phyloP scores from a whole-genome alignment of 371 early-diverging fungal genomes.

The Mortierella polycephala region DNA sequence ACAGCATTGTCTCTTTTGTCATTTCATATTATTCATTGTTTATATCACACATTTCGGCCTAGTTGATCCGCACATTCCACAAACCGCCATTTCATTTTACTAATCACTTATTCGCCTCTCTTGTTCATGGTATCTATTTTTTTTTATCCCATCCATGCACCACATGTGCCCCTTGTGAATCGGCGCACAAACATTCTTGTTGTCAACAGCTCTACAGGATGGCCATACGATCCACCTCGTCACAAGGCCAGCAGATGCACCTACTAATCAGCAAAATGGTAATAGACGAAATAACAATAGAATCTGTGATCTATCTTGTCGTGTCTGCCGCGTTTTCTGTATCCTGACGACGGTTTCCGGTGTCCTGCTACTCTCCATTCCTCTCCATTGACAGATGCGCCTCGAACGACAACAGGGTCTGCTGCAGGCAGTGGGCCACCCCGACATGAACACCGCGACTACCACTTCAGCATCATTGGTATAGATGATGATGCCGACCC shows the following conservation, averaged over 20 bases:
- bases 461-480: slow-evolving; percentile 36
- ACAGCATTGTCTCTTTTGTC: slow-evolving; percentile 1
- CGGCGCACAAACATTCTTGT: not conserved
- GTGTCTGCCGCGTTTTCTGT: not conserved
- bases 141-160: not conserved
- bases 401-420: slow-evolving; percentile 11
- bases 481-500: slow-evolving; percentile 28
- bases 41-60: slow-evolving; percentile 18
- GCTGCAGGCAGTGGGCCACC: slow-evolving; percentile 17
- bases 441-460: slow-evolving; percentile 24
- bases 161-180: slow-evolving; percentile 12
- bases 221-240: slow-evolving; percentile 72
- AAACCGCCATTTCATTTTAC: slow-evolving; percentile 24
- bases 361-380: not conserved
- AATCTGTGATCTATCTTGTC: no score
- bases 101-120: slow-evolving; percentile 15
- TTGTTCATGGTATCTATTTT: not conserved
- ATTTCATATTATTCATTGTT: slow-evolving; percentile 37
- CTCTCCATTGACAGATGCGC: slow-evolving; percentile 10
- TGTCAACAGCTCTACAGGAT: slow-evolving; percentile 63
- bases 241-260: slow-evolving; percentile 66
- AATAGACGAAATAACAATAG: slow-evolving; percentile 6
- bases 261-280: slow-evolving; percentile 65
- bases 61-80: slow-evolving; percentile 17
- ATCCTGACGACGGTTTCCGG: not conserved